Percentiles rank a stretch among this genome's conserved stretches.
phyloP scores from a whole-genome alignment of 768 basidiomycete species.

The Cystofilobasidium macerans region DNA sequence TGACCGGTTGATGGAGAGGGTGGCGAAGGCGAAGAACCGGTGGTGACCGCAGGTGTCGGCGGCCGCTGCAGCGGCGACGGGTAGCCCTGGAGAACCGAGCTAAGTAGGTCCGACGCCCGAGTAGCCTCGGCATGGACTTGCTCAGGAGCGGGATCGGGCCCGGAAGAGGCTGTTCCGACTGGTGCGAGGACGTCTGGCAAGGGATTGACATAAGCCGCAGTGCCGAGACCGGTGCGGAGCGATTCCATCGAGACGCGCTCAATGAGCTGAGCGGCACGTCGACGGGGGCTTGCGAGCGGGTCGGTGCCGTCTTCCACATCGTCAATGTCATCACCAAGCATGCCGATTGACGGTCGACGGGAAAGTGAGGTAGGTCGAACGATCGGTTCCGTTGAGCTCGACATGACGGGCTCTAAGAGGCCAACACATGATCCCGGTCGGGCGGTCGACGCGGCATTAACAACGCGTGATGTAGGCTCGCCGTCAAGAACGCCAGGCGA shows the following conservation, averaged over 20 bases:
- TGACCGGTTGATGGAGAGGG: too few relatives aligned
- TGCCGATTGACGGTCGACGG: too few relatives aligned
- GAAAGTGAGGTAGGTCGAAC: not conserved
- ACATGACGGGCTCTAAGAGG: not conserved
- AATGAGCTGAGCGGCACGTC: not conserved
- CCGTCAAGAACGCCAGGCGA: too few relatives aligned
- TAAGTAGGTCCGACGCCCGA: not conserved
- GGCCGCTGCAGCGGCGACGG: not conserved
- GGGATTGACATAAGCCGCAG: conserved; percentile 1
- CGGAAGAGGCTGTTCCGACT: not conserved
- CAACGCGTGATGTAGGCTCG: too few relatives aligned
- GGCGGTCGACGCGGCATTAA: too few relatives aligned
- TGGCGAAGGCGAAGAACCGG: too few relatives aligned
- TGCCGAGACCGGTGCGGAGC: not conserved
- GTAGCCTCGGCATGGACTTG: not conserved
- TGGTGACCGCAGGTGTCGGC: not conserved
- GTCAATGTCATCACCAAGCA: too few relatives aligned
- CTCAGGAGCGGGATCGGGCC: not conserved
- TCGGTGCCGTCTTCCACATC: not conserved
- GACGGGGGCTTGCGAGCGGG: not conserved
- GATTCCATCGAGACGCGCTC: not conserved
- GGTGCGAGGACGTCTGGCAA: not conserved
- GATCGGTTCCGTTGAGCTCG: not conserved
- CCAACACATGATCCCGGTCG: too few relatives aligned
- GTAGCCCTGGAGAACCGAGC: not conserved